These are phyloP conservation scores for Dentipellis fragilis DNA, from an alignment of 768 basidiomycete genomes.

Conservation along the genomic window DNA sequence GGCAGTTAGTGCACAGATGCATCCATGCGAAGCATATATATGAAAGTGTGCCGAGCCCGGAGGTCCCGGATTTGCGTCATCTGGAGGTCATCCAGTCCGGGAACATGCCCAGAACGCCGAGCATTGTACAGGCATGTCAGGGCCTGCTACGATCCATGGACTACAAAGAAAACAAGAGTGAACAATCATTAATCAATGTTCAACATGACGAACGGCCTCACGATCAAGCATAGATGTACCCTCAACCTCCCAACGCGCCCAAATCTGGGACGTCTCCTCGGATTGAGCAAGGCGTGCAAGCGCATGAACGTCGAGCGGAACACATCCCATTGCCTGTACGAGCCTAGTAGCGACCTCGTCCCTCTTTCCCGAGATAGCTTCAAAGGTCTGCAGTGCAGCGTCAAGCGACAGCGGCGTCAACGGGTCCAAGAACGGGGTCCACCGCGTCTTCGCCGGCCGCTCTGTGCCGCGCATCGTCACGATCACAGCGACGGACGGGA, in stretches of 20 bases:
- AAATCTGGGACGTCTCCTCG: neutral
- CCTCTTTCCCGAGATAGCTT: neutral
- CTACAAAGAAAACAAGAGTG: neutral
- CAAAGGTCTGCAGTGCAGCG: neutral
- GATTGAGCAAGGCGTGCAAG: conserved; percentile 1
- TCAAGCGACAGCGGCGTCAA: neutral
- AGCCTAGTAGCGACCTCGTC: neutral
- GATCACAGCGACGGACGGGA: neutral
- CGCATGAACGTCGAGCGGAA: neutral
- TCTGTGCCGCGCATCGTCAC: neutral
- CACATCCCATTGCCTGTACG: neutral
- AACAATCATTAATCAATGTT: neutral
- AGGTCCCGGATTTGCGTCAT: neutral
- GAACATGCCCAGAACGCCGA: neutral
- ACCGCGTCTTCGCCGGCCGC: neutral
- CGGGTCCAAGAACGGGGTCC: neutral
- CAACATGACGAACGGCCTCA: neutral
- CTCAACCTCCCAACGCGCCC: neutral
- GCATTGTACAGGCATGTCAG: neutral
- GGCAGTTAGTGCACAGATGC: neutral
- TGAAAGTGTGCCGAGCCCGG: neutral
- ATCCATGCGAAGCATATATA: neutral
- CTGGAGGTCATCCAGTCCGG: neutral
- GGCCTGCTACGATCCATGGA: neutral
- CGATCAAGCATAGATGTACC: neutral